Evolutionary conservation across 2,329 filamentous ascomycete genomes (phyloP), one percentile per base, ranked within the genome.

Genomic region (Emmonsiellopsis sp.): DNA sequence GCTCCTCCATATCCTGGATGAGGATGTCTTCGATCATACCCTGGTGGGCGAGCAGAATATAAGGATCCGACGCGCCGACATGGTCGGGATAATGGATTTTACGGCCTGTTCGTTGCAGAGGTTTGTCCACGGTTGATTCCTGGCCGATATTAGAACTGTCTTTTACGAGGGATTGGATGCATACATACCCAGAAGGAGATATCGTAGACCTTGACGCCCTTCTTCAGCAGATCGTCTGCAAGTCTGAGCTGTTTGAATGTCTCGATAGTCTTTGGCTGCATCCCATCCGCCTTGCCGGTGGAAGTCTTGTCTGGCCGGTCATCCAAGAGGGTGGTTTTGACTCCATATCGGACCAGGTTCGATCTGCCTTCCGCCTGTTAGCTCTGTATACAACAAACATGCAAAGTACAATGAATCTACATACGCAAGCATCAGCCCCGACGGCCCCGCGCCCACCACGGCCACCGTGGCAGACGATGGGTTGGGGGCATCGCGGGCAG

Each of bases 181-280:
- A 14, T 9, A 55, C 75, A 73, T 65, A 81, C 77, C 84, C 86
- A 89, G 65, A 88, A 88, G 43, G 82, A 77, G 56, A 89, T 88
- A 62, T 89, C 86, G 67, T 85, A 87, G 44, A 89, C 81, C 45
- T 80, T 81, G 49, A 85, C 85, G 33, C 83, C 85, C 60, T 83
- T 79, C 57, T 80, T 79, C 42, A 89, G 68, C 33, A 89, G 68
- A 1, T 79, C 73, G 57, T 88, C 84, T n/a, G 81, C 83, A n/a
- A 88, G 70, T 36, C 84, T 76, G 74, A 89, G 82, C 69, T 88
- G 85, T 57, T 81, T 79, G 61, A 88, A 79, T 0, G 86, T 89
- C 71, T 89, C 86, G 61, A 90, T 87, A 1, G 85, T 86, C 70
- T 89, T 89, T 44, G 86, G 86, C 62, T 89, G 86, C 51, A 89